Conservation (phyloP, 352 stramenopile genomes). For the Phytophthora multivora region DNA sequence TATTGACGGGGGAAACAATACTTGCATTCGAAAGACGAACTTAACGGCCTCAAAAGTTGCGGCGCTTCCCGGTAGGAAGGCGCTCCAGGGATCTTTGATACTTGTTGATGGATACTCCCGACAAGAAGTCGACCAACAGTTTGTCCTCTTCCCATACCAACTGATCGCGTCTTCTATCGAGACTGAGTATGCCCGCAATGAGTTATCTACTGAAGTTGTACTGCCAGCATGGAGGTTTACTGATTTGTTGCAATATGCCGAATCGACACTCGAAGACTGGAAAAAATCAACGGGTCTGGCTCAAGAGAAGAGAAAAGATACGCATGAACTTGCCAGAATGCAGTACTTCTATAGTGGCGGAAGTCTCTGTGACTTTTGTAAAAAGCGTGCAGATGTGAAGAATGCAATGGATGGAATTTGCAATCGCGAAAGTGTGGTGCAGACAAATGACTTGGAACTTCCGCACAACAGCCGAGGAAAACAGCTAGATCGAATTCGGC, state of each 20-base stretch:
- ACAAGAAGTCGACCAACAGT: conserved; percentile 18
- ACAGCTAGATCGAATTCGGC: conserved; percentile 25
- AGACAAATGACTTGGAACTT: conserved; percentile 19
- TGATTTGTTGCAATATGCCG: conserved; percentile 25
- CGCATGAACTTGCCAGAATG: conserved; percentile 10
- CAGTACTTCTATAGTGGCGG: conserved; percentile 40
- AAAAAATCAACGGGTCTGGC: conserved; percentile 17
- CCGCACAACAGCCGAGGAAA: neutral
- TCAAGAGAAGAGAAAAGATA: neutral
- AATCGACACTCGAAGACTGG: conserved; percentile 22
- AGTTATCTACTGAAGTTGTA: conserved; percentile 12
- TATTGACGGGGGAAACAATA: conserved; percentile 17
- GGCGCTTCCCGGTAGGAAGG: conserved; percentile 22
- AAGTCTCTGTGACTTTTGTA: conserved; percentile 34
- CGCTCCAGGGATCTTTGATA: conserved; percentile 21
- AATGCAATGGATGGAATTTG: conserved; percentile 24
- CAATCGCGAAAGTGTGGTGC: neutral
- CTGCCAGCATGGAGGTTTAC: conserved; percentile 27
- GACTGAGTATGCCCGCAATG: neutral
- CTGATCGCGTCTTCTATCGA: conserved; percentile 23
- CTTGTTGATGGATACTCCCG: conserved; percentile 30
- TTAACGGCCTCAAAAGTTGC: conserved; percentile 16
- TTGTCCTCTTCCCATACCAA: conserved; percentile 22
- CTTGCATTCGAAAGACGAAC: conserved; percentile 19
- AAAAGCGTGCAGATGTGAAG: conserved; percentile 11